Conservation (phyloP, 2,329 filamentous ascomycete species). For the Exserohilum rostratum region DNA sequence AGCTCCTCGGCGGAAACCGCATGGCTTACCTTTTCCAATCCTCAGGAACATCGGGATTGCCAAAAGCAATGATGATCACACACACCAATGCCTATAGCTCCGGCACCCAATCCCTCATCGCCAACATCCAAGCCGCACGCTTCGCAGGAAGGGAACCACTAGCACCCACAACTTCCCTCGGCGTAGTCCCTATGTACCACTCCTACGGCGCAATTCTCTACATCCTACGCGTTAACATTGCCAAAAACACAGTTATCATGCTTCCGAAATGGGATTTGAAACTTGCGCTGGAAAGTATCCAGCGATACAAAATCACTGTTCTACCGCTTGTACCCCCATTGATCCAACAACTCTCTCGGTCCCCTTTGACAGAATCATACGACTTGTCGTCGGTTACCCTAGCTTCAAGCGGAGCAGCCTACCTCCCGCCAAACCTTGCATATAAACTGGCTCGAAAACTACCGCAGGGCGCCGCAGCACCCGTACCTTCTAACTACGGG, state of each 20-base stretch:
- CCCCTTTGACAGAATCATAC: conserved; percentile 35
- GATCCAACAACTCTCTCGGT: conserved; percentile 36
- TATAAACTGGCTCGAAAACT: conserved; percentile 36
- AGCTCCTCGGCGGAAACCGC: conserved; percentile 30
- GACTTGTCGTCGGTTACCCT: conserved; percentile 31
- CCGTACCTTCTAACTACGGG: conserved; percentile 37
- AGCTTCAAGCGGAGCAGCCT: conserved; percentile 35
- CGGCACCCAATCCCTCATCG: conserved; percentile 35
- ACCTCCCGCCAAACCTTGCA: conserved; percentile 38
- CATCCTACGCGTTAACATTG: conserved; percentile 37
- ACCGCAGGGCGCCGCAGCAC: conserved; percentile 28
- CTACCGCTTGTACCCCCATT: conserved; percentile 39
- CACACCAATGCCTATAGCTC: conserved; percentile 37
- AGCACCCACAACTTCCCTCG: conserved; percentile 20
- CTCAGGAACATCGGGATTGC: conserved; percentile 38
- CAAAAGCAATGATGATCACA: conserved; percentile 45
- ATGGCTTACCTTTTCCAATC: conserved; percentile 41
- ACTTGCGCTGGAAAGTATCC: conserved; percentile 31
- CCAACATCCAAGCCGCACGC: conserved; percentile 26
- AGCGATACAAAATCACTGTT: conserved; percentile 34
- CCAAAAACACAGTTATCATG: conserved; percentile 30
- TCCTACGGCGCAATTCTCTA: conserved; percentile 43
- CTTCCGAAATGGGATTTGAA: conserved; percentile 38
- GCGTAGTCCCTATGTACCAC: conserved; percentile 41
- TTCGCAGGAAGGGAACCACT: conserved; percentile 32